Evolutionary conservation across 2,329 filamentous ascomycete genomes (phyloP), one percentile per base, ranked within the genome.

Genomic region (Alternaria novae-zelandiae): DNA sequence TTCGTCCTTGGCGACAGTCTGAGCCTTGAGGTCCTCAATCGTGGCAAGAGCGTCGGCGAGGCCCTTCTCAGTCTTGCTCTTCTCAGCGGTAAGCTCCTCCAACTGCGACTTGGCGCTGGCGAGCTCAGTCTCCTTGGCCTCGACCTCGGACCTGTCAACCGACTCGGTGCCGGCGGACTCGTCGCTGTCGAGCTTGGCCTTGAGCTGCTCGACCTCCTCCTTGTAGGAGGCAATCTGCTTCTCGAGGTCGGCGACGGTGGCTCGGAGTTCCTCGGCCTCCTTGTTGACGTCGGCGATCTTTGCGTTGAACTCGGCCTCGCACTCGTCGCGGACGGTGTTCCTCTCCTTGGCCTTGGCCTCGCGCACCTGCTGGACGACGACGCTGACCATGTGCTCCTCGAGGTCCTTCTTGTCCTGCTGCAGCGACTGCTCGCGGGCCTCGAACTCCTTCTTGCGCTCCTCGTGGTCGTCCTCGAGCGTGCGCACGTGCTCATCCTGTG

Each of bases 321-420:
- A 77, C 65, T 79, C 74, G 8, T 77, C 76, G 51, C 69, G 73
- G n/a, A 80, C 78, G 21, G 70, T 70, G 54, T 69, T 74, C 21
- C 78, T 66, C 68, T 80, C 79, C 65, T 78, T 77, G 45, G 73
- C 72, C 62, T 78, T 79, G 21, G 79, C 79, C 55, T 81, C 78
- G 50, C 75, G 78, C 15, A 81, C 78, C 61, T 80, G 79, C 66
- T 81, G 78, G 45, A 81, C 78, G 36, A 81, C 78, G 17, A 80
- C 78, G 43, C 75, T 79, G 49, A 81, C 79, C 78, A 81, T 80
- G 69, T 81, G 78, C 66, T 80, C 78, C 68, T 80, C 79, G 7
- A 80, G 68, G 23, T 77, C 75, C 68, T 77, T 77, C 71, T 80
- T 81, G 61, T 80, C 78, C 64, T 75, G 72, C 62, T 76, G 65